Percentiles rank a stretch among this genome's conserved stretches.
Evolutionary conservation across 352 stramenopile genomes (phyloP).

Genomic region (Aphanomyces astaci): DNA sequence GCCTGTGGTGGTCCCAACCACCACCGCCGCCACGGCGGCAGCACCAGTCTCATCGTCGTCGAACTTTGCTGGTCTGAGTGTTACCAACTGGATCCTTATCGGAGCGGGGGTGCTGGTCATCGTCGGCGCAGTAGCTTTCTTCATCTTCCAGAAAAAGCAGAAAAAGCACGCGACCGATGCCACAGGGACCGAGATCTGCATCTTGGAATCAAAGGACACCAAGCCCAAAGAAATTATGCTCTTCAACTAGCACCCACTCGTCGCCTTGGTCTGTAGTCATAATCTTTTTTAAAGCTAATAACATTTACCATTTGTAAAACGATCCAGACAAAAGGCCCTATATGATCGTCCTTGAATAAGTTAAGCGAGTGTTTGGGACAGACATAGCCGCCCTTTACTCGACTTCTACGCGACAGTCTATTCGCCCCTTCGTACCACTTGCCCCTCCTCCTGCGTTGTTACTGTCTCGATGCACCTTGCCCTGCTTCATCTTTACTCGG

Average conservation of each 20-base stretch:
- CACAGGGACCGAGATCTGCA: background rate
- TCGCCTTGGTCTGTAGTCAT: too few species aligned
- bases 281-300: too few species aligned
- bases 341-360: background rate
- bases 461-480: background rate
- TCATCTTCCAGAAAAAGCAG: background rate
- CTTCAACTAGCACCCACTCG: background rate
- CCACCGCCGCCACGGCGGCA: background rate
- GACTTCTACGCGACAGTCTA: background rate
- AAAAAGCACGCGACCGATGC: background rate
- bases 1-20: background rate
- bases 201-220: background rate
- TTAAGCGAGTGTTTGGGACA: too few species aligned
- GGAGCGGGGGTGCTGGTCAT: background rate
- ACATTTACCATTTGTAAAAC: too few species aligned
- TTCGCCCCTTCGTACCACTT: background rate
- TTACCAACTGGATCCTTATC: background rate
- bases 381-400: background rate
- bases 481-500: slow-evolving; percentile 23
- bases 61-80: background rate
- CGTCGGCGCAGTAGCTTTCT: background rate
- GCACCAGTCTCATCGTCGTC: too few species aligned
- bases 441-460: background rate
- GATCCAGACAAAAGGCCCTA: too few species aligned
- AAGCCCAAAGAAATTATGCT: background rate